A percentile compares a stretch with the other conserved stretches of the same genome.
Conservation (phyloP, 805 yeast genomes). For the Ogataea methylovora region DNA sequence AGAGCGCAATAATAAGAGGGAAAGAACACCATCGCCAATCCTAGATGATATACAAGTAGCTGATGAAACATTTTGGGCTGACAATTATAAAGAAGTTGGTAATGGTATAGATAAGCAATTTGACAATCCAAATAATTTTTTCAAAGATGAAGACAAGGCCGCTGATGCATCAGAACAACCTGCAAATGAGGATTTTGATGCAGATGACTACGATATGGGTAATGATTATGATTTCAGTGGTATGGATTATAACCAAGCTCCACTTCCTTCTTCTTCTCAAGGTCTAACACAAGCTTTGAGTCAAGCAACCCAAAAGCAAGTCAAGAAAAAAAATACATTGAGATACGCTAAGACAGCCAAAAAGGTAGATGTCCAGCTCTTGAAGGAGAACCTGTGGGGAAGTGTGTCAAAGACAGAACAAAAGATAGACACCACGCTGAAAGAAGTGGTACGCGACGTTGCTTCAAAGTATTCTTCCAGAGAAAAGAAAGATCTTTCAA, state of each 20-base stretch:
- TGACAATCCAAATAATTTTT: constrained; percentile 15
- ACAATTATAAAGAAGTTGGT: constrained; percentile 38
- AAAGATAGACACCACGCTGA: constrained; percentile 9
- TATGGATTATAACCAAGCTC: too few species aligned
- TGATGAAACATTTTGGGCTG: constrained; percentile 57
- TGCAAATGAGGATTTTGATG: constrained; percentile 14
- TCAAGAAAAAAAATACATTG: too few species aligned
- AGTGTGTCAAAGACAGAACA: constrained; percentile 23
- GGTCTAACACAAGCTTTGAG: constrained; percentile 2
- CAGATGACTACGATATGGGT: constrained; percentile 8
- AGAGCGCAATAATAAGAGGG: background rate
- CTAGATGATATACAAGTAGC: constrained; percentile 18
- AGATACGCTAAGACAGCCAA: constrained; percentile 66
- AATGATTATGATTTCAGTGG: constrained; percentile 10
- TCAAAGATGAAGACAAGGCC: constrained; percentile 27
- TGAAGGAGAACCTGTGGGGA: constrained; percentile 75
- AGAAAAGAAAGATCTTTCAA: constrained; percentile 61
- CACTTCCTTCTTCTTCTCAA: background rate
- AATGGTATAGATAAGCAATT: constrained; percentile 15
- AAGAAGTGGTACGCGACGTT: constrained; percentile 18
- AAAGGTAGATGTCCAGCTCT: constrained; percentile 63
- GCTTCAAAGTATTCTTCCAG: constrained; percentile 44
- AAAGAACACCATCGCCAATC: background rate
- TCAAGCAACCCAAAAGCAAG: constrained; percentile 11
- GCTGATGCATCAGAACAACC: constrained; percentile 18